Conservation (phyloP, 1,284 basidiomycete species). For the Anthracocystis panici-leucophaei region DNA sequence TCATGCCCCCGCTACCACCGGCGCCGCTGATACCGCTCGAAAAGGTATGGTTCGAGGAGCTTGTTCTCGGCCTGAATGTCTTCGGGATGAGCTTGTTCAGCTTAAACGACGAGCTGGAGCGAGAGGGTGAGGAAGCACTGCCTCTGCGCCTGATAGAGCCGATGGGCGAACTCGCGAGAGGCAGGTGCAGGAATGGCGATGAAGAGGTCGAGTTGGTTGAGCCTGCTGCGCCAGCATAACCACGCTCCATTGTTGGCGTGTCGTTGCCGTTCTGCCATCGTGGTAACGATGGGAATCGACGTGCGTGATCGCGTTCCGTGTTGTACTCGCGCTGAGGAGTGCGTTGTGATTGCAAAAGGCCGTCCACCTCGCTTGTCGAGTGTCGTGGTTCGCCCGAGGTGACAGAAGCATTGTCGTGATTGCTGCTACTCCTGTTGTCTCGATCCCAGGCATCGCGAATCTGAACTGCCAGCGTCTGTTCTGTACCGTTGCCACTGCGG, state of each 20-base stretch:
- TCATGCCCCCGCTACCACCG: neutral
- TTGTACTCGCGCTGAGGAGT: slow-evolving; percentile 10
- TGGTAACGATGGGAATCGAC: slow-evolving; percentile 8
- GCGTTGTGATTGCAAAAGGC: slow-evolving; percentile 7
- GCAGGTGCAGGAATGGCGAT: slow-evolving; percentile 28
- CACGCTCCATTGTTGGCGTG: slow-evolving; percentile 24
- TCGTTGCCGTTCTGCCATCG: slow-evolving; percentile 9
- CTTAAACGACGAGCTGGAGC: slow-evolving; percentile 34
- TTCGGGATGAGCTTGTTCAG: slow-evolving; percentile 43
- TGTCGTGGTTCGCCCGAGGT: slow-evolving; percentile 8
- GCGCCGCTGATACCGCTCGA: no score
- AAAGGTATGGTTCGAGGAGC: neutral
- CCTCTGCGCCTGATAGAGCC: slow-evolving; percentile 3
- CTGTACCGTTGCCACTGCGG: slow-evolving; percentile 18
- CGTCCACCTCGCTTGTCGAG: slow-evolving; percentile 32
- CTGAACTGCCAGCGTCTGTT: slow-evolving; percentile 35
- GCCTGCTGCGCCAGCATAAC: neutral
- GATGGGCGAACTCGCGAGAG: neutral
- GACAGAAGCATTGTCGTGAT: neutral
- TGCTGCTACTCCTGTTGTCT: slow-evolving; percentile 10
- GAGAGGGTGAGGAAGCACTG: slow-evolving; percentile 16
- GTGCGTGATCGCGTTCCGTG: slow-evolving; percentile 1
- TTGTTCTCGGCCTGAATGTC: slow-evolving; percentile 13
- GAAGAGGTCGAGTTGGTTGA: slow-evolving; percentile 12
- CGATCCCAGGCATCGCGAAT: slow-evolving; percentile 38